phyloP scores from a whole-genome alignment of 2,329 filamentous ascomycete species.

The Stemphylium beticola region DNA sequence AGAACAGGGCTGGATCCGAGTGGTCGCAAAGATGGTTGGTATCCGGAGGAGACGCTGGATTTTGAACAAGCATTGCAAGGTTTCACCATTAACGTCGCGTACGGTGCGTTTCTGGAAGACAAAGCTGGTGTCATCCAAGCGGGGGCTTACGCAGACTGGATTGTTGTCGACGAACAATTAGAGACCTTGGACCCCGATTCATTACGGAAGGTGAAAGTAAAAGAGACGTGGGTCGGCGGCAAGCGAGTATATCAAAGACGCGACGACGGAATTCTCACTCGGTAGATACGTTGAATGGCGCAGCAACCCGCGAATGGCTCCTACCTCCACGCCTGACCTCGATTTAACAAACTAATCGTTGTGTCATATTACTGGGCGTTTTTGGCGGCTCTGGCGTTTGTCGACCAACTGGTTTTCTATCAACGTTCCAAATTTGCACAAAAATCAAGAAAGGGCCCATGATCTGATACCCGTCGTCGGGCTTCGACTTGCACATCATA shows the following conservation, averaged over 20 bases:
- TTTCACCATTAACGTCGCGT: constrained; percentile 66
- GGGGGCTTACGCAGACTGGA: constrained; percentile 72
- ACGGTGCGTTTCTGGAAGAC: constrained; percentile 65
- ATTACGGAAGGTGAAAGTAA: constrained; percentile 62
- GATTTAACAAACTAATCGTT: background rate
- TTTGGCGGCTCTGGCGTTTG: background rate
- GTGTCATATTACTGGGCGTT: background rate
- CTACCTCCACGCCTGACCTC: background rate
- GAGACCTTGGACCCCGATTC: constrained; percentile 57
- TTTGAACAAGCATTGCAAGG: constrained; percentile 66
- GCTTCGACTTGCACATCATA: constrained; percentile 1
- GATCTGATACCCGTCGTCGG: background rate
- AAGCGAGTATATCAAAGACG: constrained; percentile 46
- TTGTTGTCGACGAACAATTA: constrained; percentile 68
- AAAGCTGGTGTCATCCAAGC: constrained; percentile 64
- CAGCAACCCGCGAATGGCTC: background rate
- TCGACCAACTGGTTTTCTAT: background rate
- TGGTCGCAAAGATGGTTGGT: constrained; percentile 62
- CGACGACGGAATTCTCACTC: constrained; percentile 15
- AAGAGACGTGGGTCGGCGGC: constrained; percentile 73
- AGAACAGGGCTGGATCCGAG: constrained; percentile 52
- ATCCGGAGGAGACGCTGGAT: constrained; percentile 64
- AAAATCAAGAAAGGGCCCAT: background rate
- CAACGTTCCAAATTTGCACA: background rate
- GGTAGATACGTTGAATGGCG: background rate